Evolutionary conservation across 2,329 filamentous ascomycete genomes (phyloP).

Genomic region (Venturia aucupariae): DNA sequence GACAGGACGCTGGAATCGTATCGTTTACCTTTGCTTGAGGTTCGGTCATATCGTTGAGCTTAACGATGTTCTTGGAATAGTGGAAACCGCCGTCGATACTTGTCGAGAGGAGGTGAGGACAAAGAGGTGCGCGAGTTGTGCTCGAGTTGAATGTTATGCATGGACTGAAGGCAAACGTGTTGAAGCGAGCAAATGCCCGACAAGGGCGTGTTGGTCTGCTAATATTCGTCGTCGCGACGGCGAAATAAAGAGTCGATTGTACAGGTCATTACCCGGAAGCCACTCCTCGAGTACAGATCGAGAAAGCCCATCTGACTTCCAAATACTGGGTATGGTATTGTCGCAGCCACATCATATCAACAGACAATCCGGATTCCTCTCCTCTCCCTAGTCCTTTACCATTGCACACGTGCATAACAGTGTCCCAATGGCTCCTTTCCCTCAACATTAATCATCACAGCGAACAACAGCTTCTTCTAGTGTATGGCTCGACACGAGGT

Average conservation of each 20-base stretch:
- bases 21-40: background rate
- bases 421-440: background rate
- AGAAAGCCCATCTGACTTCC: too few species aligned
- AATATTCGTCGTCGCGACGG: too few species aligned
- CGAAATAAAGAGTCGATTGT: too few species aligned
- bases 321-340: too few species aligned
- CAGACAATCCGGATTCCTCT: too few species aligned
- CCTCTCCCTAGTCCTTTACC: background rate
- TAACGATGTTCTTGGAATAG: background rate
- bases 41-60: background rate
- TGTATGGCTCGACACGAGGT: background rate
- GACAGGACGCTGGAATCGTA: background rate
- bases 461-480: background rate
- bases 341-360: too few species aligned
- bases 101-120: background rate
- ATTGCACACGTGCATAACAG: background rate
- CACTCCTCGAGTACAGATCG: too few species aligned
- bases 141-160: background rate
- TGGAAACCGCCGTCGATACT: background rate
- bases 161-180: background rate
- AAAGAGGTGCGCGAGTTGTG: background rate
- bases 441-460: too few species aligned
- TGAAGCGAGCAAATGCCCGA: background rate
- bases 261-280: too few species aligned
- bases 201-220: too few species aligned